These are phyloP conservation scores for Annona squamosa DNA, from an alignment of 164 flowering plant species.

Conservation along the genomic window DNA sequence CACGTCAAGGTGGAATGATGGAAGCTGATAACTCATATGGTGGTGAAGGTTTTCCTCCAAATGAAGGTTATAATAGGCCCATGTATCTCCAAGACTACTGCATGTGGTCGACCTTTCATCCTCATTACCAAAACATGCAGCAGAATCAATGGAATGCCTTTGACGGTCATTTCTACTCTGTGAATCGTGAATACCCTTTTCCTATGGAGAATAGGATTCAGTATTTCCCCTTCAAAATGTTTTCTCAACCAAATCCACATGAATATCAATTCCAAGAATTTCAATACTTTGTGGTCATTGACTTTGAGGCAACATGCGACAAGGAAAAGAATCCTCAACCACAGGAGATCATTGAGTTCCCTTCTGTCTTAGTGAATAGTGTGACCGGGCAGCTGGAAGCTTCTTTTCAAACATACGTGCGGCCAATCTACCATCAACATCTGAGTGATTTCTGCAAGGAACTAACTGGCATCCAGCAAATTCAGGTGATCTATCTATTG, in stretches of 20 bases:
- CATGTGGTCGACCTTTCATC: conserved; percentile 35
- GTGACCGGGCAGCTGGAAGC: conserved; percentile 77
- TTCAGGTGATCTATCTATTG: conserved; percentile 45
- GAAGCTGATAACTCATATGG: conserved; percentile 23
- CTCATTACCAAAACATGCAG: conserved; percentile 42
- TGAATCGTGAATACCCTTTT: conserved; percentile 23
- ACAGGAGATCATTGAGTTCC: conserved; percentile 95
- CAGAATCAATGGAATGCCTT: conserved; percentile 34
- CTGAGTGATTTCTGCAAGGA: conserved; percentile 93
- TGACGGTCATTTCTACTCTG: conserved; percentile 37
- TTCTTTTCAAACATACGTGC: conserved; percentile 76
- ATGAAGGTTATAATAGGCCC: conserved; percentile 29
- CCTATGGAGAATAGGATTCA: conserved; percentile 39
- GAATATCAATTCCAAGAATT: conserved; percentile 66
- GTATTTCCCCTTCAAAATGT: conserved; percentile 40
- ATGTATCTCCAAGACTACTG: conserved; percentile 34
- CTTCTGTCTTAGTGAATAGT: conserved; percentile 83
- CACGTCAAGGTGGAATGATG: conserved; percentile 25
- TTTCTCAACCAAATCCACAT: conserved; percentile 36
- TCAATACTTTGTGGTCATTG: conserved; percentile 92
- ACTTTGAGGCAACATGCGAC: conserved; percentile 97
- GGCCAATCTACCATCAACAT: conserved; percentile 70
- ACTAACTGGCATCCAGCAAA: conserved; percentile 92
- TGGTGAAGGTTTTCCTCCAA: conserved; percentile 31
- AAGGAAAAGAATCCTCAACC: conserved; percentile 74